Evolutionary conservation across 345 rosid species (phyloP).

Genomic region (Limnanthes douglasii): DNA sequence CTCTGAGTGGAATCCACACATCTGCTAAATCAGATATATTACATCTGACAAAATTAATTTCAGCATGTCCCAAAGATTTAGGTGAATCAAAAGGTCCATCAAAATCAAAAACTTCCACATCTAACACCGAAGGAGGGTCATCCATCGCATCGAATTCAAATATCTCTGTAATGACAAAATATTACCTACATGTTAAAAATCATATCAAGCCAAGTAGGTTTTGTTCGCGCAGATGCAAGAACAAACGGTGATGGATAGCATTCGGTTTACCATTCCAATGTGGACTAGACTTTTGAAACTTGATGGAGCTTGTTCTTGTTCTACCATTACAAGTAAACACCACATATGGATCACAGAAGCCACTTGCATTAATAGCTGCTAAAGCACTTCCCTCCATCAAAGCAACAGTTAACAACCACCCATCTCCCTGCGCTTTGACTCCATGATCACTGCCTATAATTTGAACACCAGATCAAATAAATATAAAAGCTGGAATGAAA

Average conservation of each 20-base stretch:
- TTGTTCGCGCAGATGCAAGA: too few species aligned
- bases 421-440: conserved; percentile 64
- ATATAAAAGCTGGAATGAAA: background rate
- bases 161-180: conserved; percentile 39
- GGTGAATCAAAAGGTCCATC: conserved; percentile 69
- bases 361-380: conserved; percentile 56
- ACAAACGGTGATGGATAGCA: background rate
- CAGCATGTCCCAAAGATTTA: conserved; percentile 47
- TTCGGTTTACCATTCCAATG: conserved; percentile 48
- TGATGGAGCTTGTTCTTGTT: conserved; percentile 56
- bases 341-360: conserved; percentile 62
- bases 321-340: conserved; percentile 65
- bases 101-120: conserved; percentile 59
- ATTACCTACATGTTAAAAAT: conserved; percentile 9
- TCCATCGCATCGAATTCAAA: conserved; percentile 75
- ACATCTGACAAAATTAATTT: conserved; percentile 47
- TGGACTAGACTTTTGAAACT: conserved; percentile 56
- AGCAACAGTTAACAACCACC: conserved; percentile 66
- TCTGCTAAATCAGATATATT: conserved; percentile 56
- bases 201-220: background rate
- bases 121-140: conserved; percentile 65
- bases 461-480: conserved; percentile 2
- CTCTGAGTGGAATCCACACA: conserved; percentile 49
- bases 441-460: conserved; percentile 64
- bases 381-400: conserved; percentile 49